Percentiles rank a stretch among this genome's conserved stretches.
Evolutionary conservation across 345 rosid species (phyloP).

Genomic region (Carallia brachiata): DNA sequence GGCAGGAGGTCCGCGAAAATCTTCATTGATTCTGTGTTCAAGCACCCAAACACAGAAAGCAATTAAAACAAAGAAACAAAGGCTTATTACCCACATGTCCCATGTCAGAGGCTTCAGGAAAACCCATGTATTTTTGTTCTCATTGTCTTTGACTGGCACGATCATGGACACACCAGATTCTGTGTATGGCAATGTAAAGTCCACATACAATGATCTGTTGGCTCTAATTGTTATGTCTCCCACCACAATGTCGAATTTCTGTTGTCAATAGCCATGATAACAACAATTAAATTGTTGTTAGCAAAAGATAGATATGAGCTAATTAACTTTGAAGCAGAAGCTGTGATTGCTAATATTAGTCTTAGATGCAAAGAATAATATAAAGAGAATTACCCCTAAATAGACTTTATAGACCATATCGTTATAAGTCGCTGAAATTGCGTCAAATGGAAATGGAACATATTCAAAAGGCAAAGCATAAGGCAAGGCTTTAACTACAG

Average conservation of each 20-base stretch:
- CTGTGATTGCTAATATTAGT: too few relatives aligned
- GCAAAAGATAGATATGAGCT: too few relatives aligned
- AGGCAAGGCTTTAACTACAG: constrained; percentile 67
- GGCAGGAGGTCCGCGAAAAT: constrained; percentile 49
- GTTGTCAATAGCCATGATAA: neutral
- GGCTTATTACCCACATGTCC: constrained; percentile 61
- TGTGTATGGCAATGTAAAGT: constrained; percentile 67
- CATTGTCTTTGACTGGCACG: constrained; percentile 43
- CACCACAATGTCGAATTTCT: constrained; percentile 54
- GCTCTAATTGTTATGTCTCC: constrained; percentile 63
- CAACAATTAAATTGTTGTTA: too few relatives aligned
- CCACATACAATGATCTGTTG: constrained; percentile 46
- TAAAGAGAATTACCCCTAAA: constrained; percentile 29
- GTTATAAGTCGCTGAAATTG: constrained; percentile 28
- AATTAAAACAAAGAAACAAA: constrained; percentile 48
- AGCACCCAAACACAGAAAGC: constrained; percentile 70
- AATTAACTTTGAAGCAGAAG: too few relatives aligned
- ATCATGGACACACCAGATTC: constrained; percentile 73
- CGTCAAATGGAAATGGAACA: constrained; percentile 33
- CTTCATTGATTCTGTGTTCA: constrained; percentile 62
- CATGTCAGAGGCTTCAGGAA: constrained; percentile 63
- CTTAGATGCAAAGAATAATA: neutral
- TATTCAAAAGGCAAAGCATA: constrained; percentile 71
- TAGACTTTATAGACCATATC: constrained; percentile 46
- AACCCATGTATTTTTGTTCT: constrained; percentile 51